Evolutionary conservation across 371 early-diverging fungal genomes (phyloP).

Genomic region (Mortierella sp.): DNA sequence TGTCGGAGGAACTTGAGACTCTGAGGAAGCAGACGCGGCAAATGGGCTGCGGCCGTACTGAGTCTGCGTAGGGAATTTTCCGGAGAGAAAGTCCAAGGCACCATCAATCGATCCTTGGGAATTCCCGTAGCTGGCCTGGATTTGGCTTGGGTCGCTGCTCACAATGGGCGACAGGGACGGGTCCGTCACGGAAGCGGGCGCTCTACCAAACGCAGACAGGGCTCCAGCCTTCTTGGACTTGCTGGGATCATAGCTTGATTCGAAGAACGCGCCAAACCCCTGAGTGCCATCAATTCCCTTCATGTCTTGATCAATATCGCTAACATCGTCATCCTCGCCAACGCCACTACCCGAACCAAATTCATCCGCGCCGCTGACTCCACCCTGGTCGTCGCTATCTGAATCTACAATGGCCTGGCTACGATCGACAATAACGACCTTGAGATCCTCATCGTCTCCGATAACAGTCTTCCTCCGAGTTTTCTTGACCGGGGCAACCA

Average conservation of each 20-base stretch:
- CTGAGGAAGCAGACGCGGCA: neutral
- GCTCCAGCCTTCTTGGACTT: conserved; percentile 7
- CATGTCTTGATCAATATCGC: conserved; percentile 26
- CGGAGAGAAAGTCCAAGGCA: conserved; percentile 36
- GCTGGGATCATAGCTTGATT: conserved; percentile 17
- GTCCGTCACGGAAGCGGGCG: neutral
- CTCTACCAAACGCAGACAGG: neutral
- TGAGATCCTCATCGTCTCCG: conserved; percentile 45
- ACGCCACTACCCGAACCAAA: conserved; percentile 1
- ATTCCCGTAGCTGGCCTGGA: conserved; percentile 7
- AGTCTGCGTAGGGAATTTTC: conserved; percentile 23
- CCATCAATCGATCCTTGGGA: conserved; percentile 15
- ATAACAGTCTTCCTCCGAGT: conserved; percentile 20
- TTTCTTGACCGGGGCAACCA: neutral
- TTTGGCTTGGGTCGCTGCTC: conserved; percentile 11
- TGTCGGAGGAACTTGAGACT: neutral
- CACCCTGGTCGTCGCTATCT: conserved; percentile 19
- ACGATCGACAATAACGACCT: conserved; percentile 37
- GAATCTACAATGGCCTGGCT: conserved; percentile 4
- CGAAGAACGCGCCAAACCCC: conserved; percentile 33
- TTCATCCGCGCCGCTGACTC: neutral
- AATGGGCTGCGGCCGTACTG: conserved; percentile 7
- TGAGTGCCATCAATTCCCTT: conserved; percentile 8
- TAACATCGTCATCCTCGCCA: conserved; percentile 20
- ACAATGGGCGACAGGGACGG: conserved; percentile 7